Evolutionary conservation across 108 stramenopile species (phyloP), one percentile per base, ranked within the genome.

Genomic region (Pseudonitzschia delicatissima): DNA sequence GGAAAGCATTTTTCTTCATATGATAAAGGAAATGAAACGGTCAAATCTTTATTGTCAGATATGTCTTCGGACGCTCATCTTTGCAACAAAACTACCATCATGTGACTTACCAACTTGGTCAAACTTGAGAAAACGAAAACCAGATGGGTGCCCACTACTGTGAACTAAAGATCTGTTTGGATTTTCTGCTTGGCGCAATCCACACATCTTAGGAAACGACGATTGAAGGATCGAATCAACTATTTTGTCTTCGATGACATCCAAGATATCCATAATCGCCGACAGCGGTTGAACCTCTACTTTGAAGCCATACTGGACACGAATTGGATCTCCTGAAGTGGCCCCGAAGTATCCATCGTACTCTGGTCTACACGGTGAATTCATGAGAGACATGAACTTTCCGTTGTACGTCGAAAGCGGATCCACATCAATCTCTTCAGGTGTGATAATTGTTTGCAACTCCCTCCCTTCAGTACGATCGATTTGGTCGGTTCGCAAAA

Each of bases 271-370:
- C 34, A 50, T 35, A 21, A 76, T 59, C 2, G 44, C 27, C 15
- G 74, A 64, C 17, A 76, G 57, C 4, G 74, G 74, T 31, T 69
- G 27, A 28, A 55, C 29, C 32, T 77, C 77, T 6, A 77, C 7
- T 27, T 62, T n/a, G 39, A 77, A 77, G 7, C 71, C 77, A 48
- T 64, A 77, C 0, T 68, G 47, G 5, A 77, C 36, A 11, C 28
- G 31, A 34, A 59, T 28, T 0, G 65, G 66, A 55, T 64, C 62
- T 18, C 77, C 77, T 25, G 75, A 71, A n/a, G 77, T 77, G 15
- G 77, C 66, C 25, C 77, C 77, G 67, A 77, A 77, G 44, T 51
- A 77, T 9, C 77, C 77, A 27, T 77, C 71, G n/a, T 52, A 33
- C 36, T 77, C 71, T 23, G 77, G 77, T 29, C 77, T 65, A 51